Evolutionary conservation across 2,329 filamentous ascomycete species (phyloP).

Genomic region (Mollisia scopiformis): DNA sequence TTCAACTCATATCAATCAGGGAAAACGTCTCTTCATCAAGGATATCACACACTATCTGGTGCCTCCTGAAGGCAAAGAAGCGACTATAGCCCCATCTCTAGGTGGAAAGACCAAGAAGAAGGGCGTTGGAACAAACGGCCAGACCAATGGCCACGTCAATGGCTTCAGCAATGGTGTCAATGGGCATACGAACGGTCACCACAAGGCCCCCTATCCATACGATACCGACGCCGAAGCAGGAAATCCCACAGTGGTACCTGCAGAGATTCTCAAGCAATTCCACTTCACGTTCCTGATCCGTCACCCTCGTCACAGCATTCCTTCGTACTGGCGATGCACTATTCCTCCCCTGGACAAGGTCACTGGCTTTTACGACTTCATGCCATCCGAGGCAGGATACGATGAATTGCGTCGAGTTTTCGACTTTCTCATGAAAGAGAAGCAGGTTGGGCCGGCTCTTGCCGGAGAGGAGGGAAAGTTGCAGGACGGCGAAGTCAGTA

Average conservation of each 20-base stretch:
- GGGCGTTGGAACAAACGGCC: constrained; percentile 35
- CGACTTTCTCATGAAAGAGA: constrained; percentile 74
- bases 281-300: constrained; percentile 98
- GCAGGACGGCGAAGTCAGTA: constrained; percentile 52
- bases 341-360: constrained; percentile 80
- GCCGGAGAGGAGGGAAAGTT: constrained; percentile 45
- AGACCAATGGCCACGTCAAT: constrained; percentile 32
- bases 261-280: constrained; percentile 74
- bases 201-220: constrained; percentile 58
- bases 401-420: constrained; percentile 84
- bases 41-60: constrained; percentile 95
- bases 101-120: constrained; percentile 34
- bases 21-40: constrained; percentile 95
- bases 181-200: constrained; percentile 31
- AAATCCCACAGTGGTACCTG: constrained; percentile 86
- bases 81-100: constrained; percentile 79
- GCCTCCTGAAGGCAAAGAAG: constrained; percentile 69
- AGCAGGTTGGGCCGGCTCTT: constrained; percentile 70
- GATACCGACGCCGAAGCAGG: constrained; percentile 60
- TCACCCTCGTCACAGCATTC: constrained; percentile 88
- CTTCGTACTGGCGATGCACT: constrained; percentile 93
- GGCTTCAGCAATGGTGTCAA: constrained; percentile 31
- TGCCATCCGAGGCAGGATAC: constrained; percentile 88
- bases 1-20: constrained; percentile 58
- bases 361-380: constrained; percentile 86